Evolutionary conservation across 2,329 filamentous ascomycete genomes (phyloP).

Genomic region (Penicillium sclerotigenum): DNA sequence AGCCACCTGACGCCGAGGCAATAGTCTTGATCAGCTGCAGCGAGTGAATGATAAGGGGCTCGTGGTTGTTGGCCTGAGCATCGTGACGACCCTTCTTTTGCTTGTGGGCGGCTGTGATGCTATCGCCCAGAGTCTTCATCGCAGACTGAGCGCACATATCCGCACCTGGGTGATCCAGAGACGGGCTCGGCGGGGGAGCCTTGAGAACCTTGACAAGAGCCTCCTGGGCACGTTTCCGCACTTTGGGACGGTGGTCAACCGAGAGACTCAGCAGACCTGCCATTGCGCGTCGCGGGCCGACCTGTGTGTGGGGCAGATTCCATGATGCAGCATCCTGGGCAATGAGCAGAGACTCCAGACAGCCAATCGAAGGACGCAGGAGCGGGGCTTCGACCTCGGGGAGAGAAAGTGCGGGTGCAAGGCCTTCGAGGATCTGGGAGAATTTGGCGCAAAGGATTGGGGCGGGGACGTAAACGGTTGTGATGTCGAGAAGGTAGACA

Average conservation of each 20-base stretch:
- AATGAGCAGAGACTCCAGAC: slow-evolving; percentile 83
- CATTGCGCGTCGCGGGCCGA: slow-evolving; percentile 81
- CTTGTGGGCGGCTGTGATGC: slow-evolving; percentile 63
- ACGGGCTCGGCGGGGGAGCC: slow-evolving; percentile 84
- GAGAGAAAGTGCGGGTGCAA: slow-evolving; percentile 78
- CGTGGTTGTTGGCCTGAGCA: slow-evolving; percentile 55
- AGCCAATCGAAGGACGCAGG: slow-evolving; percentile 83
- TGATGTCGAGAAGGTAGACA: slow-evolving; percentile 91
- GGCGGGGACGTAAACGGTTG: slow-evolving; percentile 79
- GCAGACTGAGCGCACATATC: slow-evolving; percentile 95
- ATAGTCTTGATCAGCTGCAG: slow-evolving; percentile 90
- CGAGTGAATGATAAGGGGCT: slow-evolving; percentile 84
- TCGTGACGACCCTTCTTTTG: slow-evolving; percentile 59
- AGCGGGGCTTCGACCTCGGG: slow-evolving; percentile 82
- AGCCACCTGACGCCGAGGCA: slow-evolving; percentile 81
- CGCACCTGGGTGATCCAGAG: slow-evolving; percentile 87
- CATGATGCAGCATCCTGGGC: slow-evolving; percentile 86
- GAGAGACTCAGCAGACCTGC: slow-evolving; percentile 81
- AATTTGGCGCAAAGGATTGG: slow-evolving; percentile 92
- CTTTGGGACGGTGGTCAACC: slow-evolving; percentile 85
- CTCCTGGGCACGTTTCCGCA: slow-evolving; percentile 89
- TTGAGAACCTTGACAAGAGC: slow-evolving; percentile 78
- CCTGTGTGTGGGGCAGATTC: slow-evolving; percentile 77
- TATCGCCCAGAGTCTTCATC: slow-evolving; percentile 71
- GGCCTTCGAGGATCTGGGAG: slow-evolving; percentile 80